phyloP scores from a whole-genome alignment of 78 protist species.

The Speleostelium caveatum region DNA sequence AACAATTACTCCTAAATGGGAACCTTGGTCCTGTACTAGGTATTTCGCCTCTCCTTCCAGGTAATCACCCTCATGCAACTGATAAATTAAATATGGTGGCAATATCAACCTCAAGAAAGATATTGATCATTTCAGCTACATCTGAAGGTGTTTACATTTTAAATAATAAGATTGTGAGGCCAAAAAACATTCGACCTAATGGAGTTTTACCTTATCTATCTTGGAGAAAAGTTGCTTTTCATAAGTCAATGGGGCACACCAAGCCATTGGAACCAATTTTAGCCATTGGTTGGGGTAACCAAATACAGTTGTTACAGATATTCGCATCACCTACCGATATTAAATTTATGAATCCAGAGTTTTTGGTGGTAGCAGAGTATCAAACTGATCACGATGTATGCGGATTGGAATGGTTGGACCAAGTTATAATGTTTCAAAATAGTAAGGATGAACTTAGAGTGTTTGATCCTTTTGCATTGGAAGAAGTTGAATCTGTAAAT shows the following conservation, averaged over 20 bases:
- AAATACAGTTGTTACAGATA: slow-evolving; percentile 58
- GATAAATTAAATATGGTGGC: slow-evolving; percentile 49
- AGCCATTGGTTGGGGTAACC: slow-evolving; percentile 75
- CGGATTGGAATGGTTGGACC: slow-evolving; percentile 79
- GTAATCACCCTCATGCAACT: slow-evolving; percentile 64
- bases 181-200: not conserved
- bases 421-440: slow-evolving; percentile 31
- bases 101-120: slow-evolving; percentile 55
- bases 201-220: slow-evolving; percentile 53
- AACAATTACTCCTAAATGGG: slow-evolving; percentile 71
- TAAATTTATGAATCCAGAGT: slow-evolving; percentile 46
- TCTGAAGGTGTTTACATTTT: slow-evolving; percentile 43
- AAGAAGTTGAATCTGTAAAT: slow-evolving; percentile 62
- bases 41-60: slow-evolving; percentile 31
- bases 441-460: slow-evolving; percentile 44
- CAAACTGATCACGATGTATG: slow-evolving; percentile 51
- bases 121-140: slow-evolving; percentile 50
- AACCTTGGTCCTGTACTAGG: slow-evolving; percentile 56
- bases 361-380: slow-evolving; percentile 64
- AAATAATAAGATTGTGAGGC: slow-evolving; percentile 57
- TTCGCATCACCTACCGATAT: slow-evolving; percentile 40
- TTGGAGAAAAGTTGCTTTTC: slow-evolving; percentile 49
- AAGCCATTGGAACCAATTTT: slow-evolving; percentile 70
- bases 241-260: slow-evolving; percentile 28
- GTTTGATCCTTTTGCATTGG: slow-evolving; percentile 76